These are phyloP conservation scores for Candida stauntonica DNA, from an alignment of 805 yeast genomes.

Conservation along the genomic window DNA sequence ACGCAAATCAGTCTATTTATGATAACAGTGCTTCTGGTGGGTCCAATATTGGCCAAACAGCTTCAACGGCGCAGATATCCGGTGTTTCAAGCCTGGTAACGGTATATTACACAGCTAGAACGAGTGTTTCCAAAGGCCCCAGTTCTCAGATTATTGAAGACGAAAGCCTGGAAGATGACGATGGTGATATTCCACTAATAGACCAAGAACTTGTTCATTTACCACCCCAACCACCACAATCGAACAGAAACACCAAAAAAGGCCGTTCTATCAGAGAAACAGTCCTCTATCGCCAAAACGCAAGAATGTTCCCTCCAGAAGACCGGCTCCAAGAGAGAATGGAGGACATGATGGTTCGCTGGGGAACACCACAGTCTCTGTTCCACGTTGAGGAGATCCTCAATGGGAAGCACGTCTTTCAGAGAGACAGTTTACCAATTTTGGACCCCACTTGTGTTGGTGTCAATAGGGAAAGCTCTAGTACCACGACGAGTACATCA, in stretches of 20 bases:
- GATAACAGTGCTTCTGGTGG: no score
- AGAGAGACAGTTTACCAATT: slow-evolving; percentile 21
- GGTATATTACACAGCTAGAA: slow-evolving; percentile 3
- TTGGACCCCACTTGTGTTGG: slow-evolving; percentile 5
- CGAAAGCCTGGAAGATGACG: background rate
- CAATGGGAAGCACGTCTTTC: slow-evolving; percentile 32
- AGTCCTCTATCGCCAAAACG: slow-evolving; percentile 27
- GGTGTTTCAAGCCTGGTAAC: slow-evolving; percentile 4
- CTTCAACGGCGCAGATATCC: background rate
- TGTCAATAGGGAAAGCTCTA: background rate
- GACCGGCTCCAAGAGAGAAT: slow-evolving; percentile 27
- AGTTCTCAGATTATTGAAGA: background rate
- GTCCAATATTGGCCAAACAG: no score
- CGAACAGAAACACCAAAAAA: background rate
- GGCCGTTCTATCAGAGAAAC: slow-evolving; percentile 26
- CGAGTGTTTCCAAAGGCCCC: background rate
- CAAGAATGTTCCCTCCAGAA: slow-evolving; percentile 26
- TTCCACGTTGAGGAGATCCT: slow-evolving; percentile 27
- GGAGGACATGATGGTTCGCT: slow-evolving; percentile 35
- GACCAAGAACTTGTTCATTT: no score
- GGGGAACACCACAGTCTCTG: slow-evolving; percentile 31
- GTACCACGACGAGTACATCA: background rate
- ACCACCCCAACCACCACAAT: slow-evolving; percentile 21
- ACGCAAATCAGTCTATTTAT: no score
- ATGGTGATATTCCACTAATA: background rate